Evolutionary conservation across 768 basidiomycete genomes (phyloP).

Genomic region (Myochromella boudieri): DNA sequence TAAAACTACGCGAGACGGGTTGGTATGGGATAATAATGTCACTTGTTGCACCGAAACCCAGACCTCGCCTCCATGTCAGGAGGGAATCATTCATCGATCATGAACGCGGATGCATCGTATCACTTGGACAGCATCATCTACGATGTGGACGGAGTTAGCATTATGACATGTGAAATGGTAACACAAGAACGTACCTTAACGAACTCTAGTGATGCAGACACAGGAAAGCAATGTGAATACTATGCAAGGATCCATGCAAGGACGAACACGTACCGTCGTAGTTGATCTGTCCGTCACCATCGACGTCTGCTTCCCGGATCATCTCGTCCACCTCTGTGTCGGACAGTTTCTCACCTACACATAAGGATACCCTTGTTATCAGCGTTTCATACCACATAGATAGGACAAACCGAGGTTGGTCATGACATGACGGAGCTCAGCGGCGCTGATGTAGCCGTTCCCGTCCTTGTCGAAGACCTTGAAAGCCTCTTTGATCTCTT

Average conservation of each 20-base stretch:
- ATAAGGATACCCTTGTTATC: neutral
- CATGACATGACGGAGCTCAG: constrained; percentile 91
- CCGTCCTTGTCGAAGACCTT: constrained; percentile 97
- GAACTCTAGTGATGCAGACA: constrained; percentile 55
- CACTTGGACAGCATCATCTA: constrained; percentile 80
- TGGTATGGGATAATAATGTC: too few relatives aligned
- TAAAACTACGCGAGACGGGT: constrained; percentile 14
- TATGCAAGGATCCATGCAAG: neutral
- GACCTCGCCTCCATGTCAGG: neutral
- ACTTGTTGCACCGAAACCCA: constrained; percentile 4
- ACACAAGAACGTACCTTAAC: constrained; percentile 50
- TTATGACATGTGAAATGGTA: neutral
- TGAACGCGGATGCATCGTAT: too few relatives aligned
- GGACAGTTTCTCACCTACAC: constrained; percentile 77
- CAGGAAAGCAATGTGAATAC: neutral
- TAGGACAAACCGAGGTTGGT: constrained; percentile 69
- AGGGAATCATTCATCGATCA: constrained; percentile 6
- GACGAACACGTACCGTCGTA: constrained; percentile 60
- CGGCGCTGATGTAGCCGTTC: constrained; percentile 84
- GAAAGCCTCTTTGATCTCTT: constrained; percentile 96
- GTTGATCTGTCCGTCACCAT: constrained; percentile 93
- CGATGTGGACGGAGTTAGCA: constrained; percentile 6
- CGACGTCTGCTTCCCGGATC: constrained; percentile 95
- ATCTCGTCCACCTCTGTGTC: constrained; percentile 92
- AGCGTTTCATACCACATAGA: neutral